A percentile compares a stretch with the other conserved stretches of the same genome.
Conservation (phyloP, 441 rosid genomes). For the Rhodomyrtus psidioides region DNA sequence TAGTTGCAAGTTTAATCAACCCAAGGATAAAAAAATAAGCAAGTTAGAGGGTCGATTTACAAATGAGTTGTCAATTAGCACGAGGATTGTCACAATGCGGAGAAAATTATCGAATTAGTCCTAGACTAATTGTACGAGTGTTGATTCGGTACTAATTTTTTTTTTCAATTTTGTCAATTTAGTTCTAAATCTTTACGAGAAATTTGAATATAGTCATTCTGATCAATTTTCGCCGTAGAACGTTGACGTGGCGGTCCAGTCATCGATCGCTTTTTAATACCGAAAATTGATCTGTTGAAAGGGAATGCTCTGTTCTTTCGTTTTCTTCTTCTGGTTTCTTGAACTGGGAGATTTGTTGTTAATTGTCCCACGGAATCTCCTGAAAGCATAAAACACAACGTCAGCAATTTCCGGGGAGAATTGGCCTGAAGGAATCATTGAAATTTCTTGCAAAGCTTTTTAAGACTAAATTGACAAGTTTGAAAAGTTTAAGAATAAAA, state of each 20-base stretch:
- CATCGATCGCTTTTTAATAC: too few relatives aligned
- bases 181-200: rapidly evolving
- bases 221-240: rapidly evolving
- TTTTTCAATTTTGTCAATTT: neutral
- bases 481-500: neutral
- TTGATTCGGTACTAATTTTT: neutral
- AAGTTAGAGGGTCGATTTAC: neutral
- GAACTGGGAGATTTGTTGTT: neutral
- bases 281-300: neutral
- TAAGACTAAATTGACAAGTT: neutral
- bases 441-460: too few relatives aligned
- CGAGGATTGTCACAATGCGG: neutral
- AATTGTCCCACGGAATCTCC: neutral
- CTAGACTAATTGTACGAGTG: neutral
- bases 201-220: rapidly evolving
- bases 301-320: neutral
- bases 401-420: neutral
- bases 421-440: neutral
- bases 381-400: neutral
- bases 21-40: neutral
- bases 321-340: neutral
- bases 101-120: neutral
- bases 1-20: neutral
- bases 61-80: neutral
- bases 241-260: rapidly evolving